These are phyloP conservation scores for Russula vinacea DNA, from an alignment of 768 basidiomycete genomes.

Conservation along the genomic window DNA sequence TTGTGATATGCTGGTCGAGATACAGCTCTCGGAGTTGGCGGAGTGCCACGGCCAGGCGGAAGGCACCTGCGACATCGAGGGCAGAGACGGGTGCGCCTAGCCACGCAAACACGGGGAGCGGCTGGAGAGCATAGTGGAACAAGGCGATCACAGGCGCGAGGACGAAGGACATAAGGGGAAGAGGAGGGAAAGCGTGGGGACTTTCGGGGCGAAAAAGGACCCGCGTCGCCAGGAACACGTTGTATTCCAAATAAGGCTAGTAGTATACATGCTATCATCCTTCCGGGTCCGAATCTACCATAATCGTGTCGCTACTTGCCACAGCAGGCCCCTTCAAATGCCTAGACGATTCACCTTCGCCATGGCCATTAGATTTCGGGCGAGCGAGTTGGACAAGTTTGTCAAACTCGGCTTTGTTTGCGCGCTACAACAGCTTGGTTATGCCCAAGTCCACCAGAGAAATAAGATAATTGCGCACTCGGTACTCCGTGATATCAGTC, in stretches of 20 bases:
- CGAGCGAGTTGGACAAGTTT: constrained; percentile 23
- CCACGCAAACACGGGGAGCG: constrained; percentile 19
- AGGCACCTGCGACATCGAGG: constrained; percentile 26
- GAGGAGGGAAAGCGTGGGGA: neutral
- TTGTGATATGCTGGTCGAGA: constrained; percentile 10
- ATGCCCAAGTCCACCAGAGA: neutral
- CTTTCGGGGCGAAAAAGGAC: too few species aligned
- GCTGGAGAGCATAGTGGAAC: constrained; percentile 24
- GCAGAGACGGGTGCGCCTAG: constrained; percentile 24
- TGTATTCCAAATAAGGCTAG: constrained; percentile 16
- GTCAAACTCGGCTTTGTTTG: constrained; percentile 28
- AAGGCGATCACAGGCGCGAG: constrained; percentile 23
- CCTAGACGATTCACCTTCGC: neutral
- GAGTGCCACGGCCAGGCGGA: constrained; percentile 25
- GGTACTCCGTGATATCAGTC: constrained; percentile 21
- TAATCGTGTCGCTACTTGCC: constrained; percentile 7
- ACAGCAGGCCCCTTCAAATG: neutral
- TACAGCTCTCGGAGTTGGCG: constrained; percentile 25
- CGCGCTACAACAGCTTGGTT: constrained; percentile 15
- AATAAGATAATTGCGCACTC: constrained; percentile 13
- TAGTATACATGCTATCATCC: too few species aligned
- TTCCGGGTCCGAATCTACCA: constrained; percentile 21
- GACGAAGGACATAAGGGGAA: constrained; percentile 21
- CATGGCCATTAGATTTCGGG: neutral
- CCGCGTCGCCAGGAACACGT: neutral